Evolutionary conservation across 78 protist genomes (phyloP).

Genomic region (Tieghemostelium lacteum): DNA sequence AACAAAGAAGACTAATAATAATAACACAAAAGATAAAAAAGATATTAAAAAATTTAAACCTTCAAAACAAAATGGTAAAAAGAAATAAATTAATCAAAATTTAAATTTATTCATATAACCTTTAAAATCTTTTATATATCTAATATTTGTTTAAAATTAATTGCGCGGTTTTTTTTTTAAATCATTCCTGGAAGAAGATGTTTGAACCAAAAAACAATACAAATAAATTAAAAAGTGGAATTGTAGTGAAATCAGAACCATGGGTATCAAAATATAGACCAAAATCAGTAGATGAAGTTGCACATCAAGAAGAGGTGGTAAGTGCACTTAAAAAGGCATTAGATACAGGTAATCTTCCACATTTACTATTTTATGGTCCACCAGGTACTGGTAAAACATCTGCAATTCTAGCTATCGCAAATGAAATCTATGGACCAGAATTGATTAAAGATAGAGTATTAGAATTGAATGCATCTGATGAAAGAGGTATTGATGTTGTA

Average conservation of each 20-base stretch:
- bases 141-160: too few species aligned
- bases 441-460: conserved; percentile 87
- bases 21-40: too few species aligned
- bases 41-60: background rate
- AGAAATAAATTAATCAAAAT: background rate
- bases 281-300: conserved; percentile 88
- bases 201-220: too few species aligned
- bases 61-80: background rate
- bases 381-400: conserved; percentile 99
- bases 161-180: too few species aligned
- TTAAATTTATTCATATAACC: too few species aligned
- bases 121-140: too few species aligned
- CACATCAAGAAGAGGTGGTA: conserved; percentile 95
- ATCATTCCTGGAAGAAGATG: too few species aligned
- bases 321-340: conserved; percentile 80
- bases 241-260: conserved; percentile 49
- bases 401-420: conserved; percentile 94
- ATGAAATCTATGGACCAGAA: conserved; percentile 96
- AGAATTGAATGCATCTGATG: conserved; percentile 99
- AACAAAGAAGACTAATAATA: background rate
- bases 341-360: conserved; percentile 91
- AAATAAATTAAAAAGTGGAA: too few species aligned
- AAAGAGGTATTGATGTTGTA: conserved; percentile 97
- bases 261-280: conserved; percentile 92
- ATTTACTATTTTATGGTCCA: conserved; percentile 98